Evolutionary conservation across 1,284 basidiomycete species (phyloP).

Genomic region (Schizopora paradoxa): DNA sequence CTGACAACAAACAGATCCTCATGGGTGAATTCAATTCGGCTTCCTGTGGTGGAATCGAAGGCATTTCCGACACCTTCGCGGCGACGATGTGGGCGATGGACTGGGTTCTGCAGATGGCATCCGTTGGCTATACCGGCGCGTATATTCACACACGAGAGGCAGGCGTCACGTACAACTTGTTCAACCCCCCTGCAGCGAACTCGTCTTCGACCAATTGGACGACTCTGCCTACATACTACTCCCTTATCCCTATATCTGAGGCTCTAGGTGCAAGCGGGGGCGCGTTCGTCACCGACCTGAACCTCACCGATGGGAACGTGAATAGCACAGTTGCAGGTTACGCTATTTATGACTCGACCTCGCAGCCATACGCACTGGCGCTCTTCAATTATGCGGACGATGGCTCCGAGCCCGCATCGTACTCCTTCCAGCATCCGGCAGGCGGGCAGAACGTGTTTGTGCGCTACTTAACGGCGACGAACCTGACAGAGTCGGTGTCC

Average conservation of each 20-base stretch:
- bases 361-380: slow-evolving; percentile 38
- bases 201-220: slow-evolving; percentile 38
- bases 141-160: slow-evolving; percentile 48
- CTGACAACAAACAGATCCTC: slow-evolving; percentile 39
- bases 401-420: slow-evolving; percentile 28
- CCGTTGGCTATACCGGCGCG: slow-evolving; percentile 41
- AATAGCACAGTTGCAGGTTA: slow-evolving; percentile 44
- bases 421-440: slow-evolving; percentile 20
- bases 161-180: slow-evolving; percentile 46
- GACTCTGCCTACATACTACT: slow-evolving; percentile 51
- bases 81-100: slow-evolving; percentile 54
- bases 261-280: slow-evolving; percentile 38
- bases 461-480: slow-evolving; percentile 39
- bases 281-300: slow-evolving; percentile 47
- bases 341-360: slow-evolving; percentile 47
- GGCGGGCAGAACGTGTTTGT: slow-evolving; percentile 30
- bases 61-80: slow-evolving; percentile 61
- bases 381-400: slow-evolving; percentile 56
- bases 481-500: slow-evolving; percentile 44
- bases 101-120: slow-evolving; percentile 47
- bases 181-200: slow-evolving; percentile 39
- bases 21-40: slow-evolving; percentile 64
- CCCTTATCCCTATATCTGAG: slow-evolving; percentile 52
- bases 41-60: slow-evolving; percentile 55
- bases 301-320: slow-evolving; percentile 37